Base-by-base conservation (phyloP, 2,329 filamentous ascomycete genomes). In the Colletotrichum paranaense region DNA sequence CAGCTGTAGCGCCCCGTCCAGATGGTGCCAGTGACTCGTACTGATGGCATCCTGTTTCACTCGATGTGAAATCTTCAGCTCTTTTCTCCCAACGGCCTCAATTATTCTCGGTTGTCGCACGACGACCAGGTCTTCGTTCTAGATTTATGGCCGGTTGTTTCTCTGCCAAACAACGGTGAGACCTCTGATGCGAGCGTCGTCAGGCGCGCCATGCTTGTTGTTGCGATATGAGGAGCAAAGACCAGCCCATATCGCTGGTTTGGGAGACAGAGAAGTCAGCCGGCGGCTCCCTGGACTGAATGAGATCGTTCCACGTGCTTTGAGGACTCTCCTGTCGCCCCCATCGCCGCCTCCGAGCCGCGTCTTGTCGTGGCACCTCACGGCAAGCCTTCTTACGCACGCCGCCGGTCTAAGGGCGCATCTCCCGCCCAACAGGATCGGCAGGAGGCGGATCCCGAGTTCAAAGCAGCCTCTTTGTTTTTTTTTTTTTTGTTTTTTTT, bases 341-440 rank as follows among this genome's bases (percentile, higher is more conserved):
- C 46, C 35, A 46, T 30, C 63, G 62, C 60, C 60, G 62, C 68
- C 26, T 32, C 16, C 49, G 58, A 72, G 58, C 30, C 68, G 68
- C 30, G 63, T 71, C 22, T 73, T 63, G 68, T 72, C 72, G 68
- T 72, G 72, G 68, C 72, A 74, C 72, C 72, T 52, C 62, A 74
- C 62, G n/a, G 57, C 62, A 72, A 72, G 72, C 58, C 59, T 63
- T 42, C 60, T 57, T 30, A 72, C 55, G 62, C 62, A 72, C 56
- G 38, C 16, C 49, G 68, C 30, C 72, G 62, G 42, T 32, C 55
- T 59, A 56, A 60, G 42, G 67, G 65, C 49, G 24, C 66, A 55
- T 70, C 46, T 73, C 60, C 66, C 71, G 52, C 62, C 57, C 68
- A 72, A 74, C 68, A 46, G 68, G 68, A 72, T 67, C 71, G 57